Evolutionary conservation across 2,329 filamentous ascomycete genomes (phyloP).

Genomic region (Fusarium beomiforme): DNA sequence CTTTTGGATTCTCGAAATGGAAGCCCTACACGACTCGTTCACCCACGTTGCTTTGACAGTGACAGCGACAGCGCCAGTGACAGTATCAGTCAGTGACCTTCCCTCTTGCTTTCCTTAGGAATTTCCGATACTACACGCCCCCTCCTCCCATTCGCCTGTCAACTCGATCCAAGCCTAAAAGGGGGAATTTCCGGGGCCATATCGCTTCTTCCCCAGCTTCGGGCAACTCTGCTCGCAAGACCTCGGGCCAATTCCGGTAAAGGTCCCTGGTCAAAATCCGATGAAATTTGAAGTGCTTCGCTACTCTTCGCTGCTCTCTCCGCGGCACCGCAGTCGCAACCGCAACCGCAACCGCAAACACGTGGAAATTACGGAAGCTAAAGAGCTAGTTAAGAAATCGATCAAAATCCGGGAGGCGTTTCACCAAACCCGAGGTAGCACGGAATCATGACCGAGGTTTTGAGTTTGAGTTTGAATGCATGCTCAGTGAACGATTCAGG

Average conservation of each 20-base stretch:
- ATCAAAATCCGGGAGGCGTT: not conserved
- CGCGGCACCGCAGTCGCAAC: slow-evolving; percentile 23
- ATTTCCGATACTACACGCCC: slow-evolving; percentile 10
- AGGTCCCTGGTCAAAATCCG: not conserved
- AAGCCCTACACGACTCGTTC: slow-evolving; percentile 26
- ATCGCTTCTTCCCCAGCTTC: slow-evolving; percentile 14
- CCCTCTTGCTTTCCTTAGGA: not conserved
- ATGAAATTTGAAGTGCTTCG: not conserved
- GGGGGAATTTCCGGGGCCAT: not conserved
- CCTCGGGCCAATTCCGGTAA: slow-evolving; percentile 15
- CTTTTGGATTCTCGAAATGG: not conserved
- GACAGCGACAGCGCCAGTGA: not conserved
- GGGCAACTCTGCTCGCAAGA: slow-evolving; percentile 8
- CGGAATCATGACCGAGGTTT: slow-evolving; percentile 10
- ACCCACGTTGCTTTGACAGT: slow-evolving; percentile 1
- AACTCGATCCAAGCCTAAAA: not conserved
- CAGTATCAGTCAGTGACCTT: not conserved
- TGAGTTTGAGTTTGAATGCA: slow-evolving; percentile 1
- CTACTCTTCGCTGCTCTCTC: not conserved
- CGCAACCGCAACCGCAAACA: slow-evolving; percentile 23
- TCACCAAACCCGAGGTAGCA: slow-evolving; percentile 13
- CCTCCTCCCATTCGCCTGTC: slow-evolving; percentile 4
- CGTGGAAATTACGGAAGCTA: slow-evolving; percentile 35
- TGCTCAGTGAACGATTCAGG: slow-evolving; percentile 7
- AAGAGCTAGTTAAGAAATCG: not conserved